Evolutionary conservation across 169 alveolate species (phyloP), one percentile per base, ranked within the genome.

Genomic region (Eimeria nieschulzi): DNA sequence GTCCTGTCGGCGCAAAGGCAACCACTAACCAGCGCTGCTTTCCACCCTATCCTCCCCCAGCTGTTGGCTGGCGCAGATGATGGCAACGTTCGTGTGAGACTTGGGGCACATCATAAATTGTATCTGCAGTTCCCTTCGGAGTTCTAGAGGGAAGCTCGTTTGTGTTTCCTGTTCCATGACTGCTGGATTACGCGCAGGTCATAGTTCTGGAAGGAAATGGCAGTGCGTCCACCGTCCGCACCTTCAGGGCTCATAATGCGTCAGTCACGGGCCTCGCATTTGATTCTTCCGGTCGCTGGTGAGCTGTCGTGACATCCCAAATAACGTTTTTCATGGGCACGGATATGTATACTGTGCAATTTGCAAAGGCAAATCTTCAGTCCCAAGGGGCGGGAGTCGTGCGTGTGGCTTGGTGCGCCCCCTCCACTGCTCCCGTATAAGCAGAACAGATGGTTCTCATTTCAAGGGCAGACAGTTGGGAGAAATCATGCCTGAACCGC

Each of bases 231-330:
- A 12, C 33, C 17, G 10, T 56, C 13, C 72, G 73, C 51, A 79
- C 63, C 9, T 84, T 70, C 83, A 84, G 26, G 23, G 91, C 84
- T 33, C 91, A 84, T 63, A 68, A 53, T 23, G 91, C 83, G 12
- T 66, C 91, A 1, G 83, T 84, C 21, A 84, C 80, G 21, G 91
- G 55, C n/a, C 51, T 84, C 21, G 91, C 83, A 5, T 84, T 68
- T 25, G 91, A 84, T 39, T 25, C 83, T 2, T 84, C 91, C 6
- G 91, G 91, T 26, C 91, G 91, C 61, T 84, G 91, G 91, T 84
- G 26, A 46, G 83, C 23, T 59, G 15, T 7, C 68, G 23, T 59
- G 23, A 15, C 0, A n/a, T n/a, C 46, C 46, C 46, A 33, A 3
- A 3, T 33, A 0, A 33, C 46, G 46, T 33, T 1, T 33, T 33